Conservation (phyloP, 257 asterid species). For the Handroanthus guayacan region DNA sequence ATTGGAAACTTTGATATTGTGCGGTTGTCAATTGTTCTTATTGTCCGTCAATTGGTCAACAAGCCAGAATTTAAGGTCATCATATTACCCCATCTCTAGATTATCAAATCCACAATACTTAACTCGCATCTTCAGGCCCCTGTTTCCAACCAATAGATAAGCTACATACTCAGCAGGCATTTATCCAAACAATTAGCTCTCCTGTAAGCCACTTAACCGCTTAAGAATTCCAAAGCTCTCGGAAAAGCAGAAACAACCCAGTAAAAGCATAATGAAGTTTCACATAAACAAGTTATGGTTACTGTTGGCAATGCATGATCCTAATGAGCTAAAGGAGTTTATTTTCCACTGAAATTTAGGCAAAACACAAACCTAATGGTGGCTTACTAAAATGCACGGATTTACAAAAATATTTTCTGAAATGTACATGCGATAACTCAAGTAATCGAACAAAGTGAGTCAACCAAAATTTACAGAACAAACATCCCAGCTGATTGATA, state of each 20-base stretch:
- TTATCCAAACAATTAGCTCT: slow-evolving; percentile 10
- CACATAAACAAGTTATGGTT: slow-evolving; percentile 14
- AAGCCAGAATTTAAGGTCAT: not conserved
- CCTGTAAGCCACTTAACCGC: not conserved
- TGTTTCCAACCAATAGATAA: not conserved
- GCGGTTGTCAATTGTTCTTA: slow-evolving; percentile 9
- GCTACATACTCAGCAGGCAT: slow-evolving; percentile 12
- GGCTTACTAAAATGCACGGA: slow-evolving; percentile 3
- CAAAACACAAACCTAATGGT: not conserved
- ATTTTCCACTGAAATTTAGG: not conserved
- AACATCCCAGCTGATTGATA: not conserved
- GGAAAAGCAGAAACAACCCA: not conserved
- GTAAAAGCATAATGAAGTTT: not conserved
- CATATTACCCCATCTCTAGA: not conserved
- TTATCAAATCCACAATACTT: not conserved
- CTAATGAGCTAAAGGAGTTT: slow-evolving; percentile 2
- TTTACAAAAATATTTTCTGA: not conserved
- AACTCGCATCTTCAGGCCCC: slow-evolving; percentile 19
- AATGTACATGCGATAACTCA: not conserved
- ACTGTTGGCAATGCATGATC: slow-evolving; percentile 14
- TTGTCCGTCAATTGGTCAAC: not conserved
- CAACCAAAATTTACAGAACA: not conserved
- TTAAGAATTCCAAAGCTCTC: not conserved
- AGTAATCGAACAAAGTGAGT: not conserved
- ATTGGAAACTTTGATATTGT: not conserved